phyloP scores from a whole-genome alignment of 495 filamentous ascomycete genomes.

The Cercophora scortea region DNA sequence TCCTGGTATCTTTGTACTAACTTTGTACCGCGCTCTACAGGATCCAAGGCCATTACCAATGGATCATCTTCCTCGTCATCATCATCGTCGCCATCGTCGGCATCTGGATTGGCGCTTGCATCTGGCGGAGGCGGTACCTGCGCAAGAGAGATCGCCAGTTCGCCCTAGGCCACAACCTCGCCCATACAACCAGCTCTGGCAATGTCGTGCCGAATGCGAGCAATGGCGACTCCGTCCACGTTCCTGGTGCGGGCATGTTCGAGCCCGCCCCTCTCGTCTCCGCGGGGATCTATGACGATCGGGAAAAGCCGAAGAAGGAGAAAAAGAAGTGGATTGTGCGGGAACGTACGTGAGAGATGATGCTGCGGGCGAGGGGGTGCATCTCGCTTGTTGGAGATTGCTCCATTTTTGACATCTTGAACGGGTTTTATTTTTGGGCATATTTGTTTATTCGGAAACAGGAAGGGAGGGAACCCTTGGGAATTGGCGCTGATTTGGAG shows the following conservation, averaged over 20 bases:
- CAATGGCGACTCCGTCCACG: slow-evolving; percentile 18
- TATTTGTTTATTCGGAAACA: neutral
- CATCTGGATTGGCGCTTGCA: slow-evolving; percentile 46
- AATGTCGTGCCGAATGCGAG: slow-evolving; percentile 21
- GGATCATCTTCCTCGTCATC: slow-evolving; percentile 49
- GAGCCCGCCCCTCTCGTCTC: slow-evolving; percentile 20
- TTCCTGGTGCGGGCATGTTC: slow-evolving; percentile 24
- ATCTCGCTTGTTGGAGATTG: neutral
- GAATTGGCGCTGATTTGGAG: neutral
- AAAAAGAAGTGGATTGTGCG: slow-evolving; percentile 34
- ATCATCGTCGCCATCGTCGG: slow-evolving; percentile 42
- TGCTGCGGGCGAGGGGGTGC: neutral
- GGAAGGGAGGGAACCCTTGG: no score
- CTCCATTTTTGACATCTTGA: neutral
- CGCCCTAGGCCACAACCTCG: slow-evolving; percentile 34
- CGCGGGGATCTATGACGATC: slow-evolving; percentile 17
- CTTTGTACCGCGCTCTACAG: slow-evolving; percentile 19
- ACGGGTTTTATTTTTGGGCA: neutral
- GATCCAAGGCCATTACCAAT: slow-evolving; percentile 44
- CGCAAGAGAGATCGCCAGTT: slow-evolving; percentile 43
- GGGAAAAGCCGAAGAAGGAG: slow-evolving; percentile 20
- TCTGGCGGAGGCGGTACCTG: slow-evolving; percentile 45
- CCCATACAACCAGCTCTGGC: slow-evolving; percentile 20
- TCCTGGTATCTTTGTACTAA: no score
- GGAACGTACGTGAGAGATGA: slow-evolving; percentile 24